A percentile compares a stretch with the other conserved stretches of the same genome.
These are phyloP conservation scores for Trichoderma polysporum DNA, from an alignment of 2,329 filamentous ascomycete genomes.

Conservation along the genomic window DNA sequence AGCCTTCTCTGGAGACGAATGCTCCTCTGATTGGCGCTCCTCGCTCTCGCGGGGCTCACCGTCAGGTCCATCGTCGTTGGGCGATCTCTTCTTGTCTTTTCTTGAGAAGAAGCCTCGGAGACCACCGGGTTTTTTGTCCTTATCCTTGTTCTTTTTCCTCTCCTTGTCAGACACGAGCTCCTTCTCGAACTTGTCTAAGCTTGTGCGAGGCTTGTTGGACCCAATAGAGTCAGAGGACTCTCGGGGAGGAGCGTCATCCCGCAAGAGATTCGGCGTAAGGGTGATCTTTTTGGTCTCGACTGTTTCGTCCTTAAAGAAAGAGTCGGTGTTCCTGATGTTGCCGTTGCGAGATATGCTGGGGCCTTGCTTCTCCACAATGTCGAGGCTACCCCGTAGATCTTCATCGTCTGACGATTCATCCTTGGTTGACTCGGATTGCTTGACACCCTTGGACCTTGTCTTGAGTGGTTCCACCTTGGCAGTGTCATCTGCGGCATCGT, in stretches of 20 bases:
- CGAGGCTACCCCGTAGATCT: conserved; percentile 57
- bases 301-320: conserved; percentile 95
- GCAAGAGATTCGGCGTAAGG: conserved; percentile 85
- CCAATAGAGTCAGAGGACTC: conserved; percentile 46
- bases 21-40: conserved; percentile 42
- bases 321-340: conserved; percentile 86
- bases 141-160: conserved; percentile 72
- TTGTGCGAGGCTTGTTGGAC: conserved; percentile 58
- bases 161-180: conserved; percentile 64
- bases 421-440: conserved; percentile 39
- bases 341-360: conserved; percentile 74
- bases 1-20: conserved; percentile 47
- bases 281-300: conserved; percentile 97
- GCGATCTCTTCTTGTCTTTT: conserved; percentile 58
- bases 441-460: conserved; percentile 46
- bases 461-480: conserved; percentile 58
- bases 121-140: conserved; percentile 60
- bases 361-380: conserved; percentile 59
- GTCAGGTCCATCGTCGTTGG: conserved; percentile 61
- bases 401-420: conserved; percentile 39
- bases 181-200: conserved; percentile 67
- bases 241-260: conserved; percentile 68
- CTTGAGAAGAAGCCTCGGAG: conserved; percentile 63
- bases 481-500: conserved; percentile 47
- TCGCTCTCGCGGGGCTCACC: conserved; percentile 53